Conservation (phyloP, 176 grass and related monocot genomes). For the Lolium rigidum region DNA sequence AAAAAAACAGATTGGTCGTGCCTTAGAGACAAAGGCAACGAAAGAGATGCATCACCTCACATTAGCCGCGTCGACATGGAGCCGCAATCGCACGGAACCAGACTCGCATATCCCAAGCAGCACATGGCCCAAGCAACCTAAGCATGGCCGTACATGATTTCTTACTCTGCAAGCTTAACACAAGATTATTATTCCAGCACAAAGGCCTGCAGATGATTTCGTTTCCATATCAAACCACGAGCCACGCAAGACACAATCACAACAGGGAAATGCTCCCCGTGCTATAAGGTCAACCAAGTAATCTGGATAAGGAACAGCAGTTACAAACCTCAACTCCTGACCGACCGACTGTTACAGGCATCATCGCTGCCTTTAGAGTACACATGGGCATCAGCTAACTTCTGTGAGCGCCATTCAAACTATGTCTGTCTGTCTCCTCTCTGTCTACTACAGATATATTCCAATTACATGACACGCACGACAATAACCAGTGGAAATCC, state of each 20-base stretch:
- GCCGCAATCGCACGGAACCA: not conserved
- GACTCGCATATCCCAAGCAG: too few relatives aligned
- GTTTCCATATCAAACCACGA: not conserved
- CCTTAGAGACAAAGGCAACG: conserved; percentile 44
- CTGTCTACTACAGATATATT: conserved; percentile 52
- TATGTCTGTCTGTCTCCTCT: conserved; percentile 27
- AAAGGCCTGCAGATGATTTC: not conserved
- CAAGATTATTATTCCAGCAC: not conserved
- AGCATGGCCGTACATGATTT: too few relatives aligned
- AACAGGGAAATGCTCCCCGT: not conserved
- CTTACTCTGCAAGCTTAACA: too few relatives aligned
- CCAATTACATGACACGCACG: conserved; percentile 54
- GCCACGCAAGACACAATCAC: not conserved
- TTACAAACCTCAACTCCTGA: conserved; percentile 52
- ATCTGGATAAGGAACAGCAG: conserved; percentile 39
- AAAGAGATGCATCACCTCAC: conserved; percentile 13
- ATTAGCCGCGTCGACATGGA: conserved; percentile 27
- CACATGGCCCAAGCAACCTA: too few relatives aligned
- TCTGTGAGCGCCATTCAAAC: conserved; percentile 54
- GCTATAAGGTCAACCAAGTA: conserved; percentile 25
- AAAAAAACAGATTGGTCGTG: not conserved
- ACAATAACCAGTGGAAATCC: conserved; percentile 33
- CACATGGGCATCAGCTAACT: conserved; percentile 50
- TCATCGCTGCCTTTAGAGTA: conserved; percentile 29
- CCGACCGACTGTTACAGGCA: conserved; percentile 40